Base-by-base conservation (phyloP, 2,329 filamentous ascomycete species). In the Cercospora zeina region DNA sequence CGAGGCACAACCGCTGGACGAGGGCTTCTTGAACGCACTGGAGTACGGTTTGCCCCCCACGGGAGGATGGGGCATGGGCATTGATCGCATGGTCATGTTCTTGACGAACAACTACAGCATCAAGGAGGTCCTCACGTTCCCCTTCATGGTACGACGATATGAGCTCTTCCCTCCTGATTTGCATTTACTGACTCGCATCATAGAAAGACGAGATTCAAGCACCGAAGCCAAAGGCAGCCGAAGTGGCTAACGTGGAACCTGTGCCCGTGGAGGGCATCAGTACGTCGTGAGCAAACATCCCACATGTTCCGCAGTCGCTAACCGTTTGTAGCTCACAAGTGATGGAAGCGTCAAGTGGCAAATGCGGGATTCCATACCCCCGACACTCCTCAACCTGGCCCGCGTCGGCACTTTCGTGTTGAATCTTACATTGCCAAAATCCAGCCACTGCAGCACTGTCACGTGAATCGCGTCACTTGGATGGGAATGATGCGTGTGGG, bases 101-200 rank as follows among this genome's bases (percentile, higher is more conserved):
- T 80, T 97, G 77, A 96, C 93, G 54, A 87, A 97, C 79, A 90
- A 96, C 80, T 95, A 96, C 81, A 90, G 86, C 70, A 99, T 99
- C 77, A 93, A 95, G 79, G 95, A 99, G 79, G 93, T 97, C 2
- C 80, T 97, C 66, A 87, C 93, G 8, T 99, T 99, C 86, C 95
- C 95, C 10, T 93, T 97, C 80, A 96, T 99, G 91, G 58, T 60
- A 39, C 39, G 57, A 14, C 54, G n/a, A 2, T 37, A 10, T 36
- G 27, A 27, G 6, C 36, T n/a, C 31, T 31, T 1, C 0, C 16
- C 14, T 27, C 16, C 31, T 37, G 21, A 31, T 9, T 13, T 11
- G 27, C 11, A 53, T 39, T 31, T 14, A 33, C 58, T 60, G 7
- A 60, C 36, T n/a, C 4, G 21, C 33, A 8, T 21, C 33, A 39